These are phyloP conservation scores for Begonia loranthoides DNA, from an alignment of 306 rosid genomes.

Conservation along the genomic window DNA sequence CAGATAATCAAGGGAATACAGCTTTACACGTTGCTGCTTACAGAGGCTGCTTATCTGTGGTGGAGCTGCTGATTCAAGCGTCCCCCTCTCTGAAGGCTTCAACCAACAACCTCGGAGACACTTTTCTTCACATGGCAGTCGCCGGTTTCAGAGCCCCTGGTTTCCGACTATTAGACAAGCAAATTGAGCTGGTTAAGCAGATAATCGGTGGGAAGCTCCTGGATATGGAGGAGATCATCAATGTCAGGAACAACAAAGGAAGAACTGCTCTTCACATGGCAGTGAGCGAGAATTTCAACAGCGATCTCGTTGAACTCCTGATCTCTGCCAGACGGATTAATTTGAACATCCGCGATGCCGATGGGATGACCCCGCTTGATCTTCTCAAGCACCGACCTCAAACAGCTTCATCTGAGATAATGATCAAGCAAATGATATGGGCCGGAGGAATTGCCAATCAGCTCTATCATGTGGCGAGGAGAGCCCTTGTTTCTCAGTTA, in stretches of 20 bases:
- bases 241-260: constrained; percentile 63
- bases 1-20: constrained; percentile 67
- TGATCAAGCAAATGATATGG: constrained; percentile 55
- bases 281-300: constrained; percentile 38
- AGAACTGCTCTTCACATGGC: constrained; percentile 77
- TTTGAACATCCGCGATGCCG: constrained; percentile 42
- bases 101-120: constrained; percentile 60
- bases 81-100: constrained; percentile 36
- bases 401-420: constrained; percentile 51
- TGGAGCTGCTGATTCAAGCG: constrained; percentile 37
- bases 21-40: constrained; percentile 73
- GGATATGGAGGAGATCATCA: constrained; percentile 32
- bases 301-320: constrained; percentile 53
- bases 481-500: constrained; percentile 43
- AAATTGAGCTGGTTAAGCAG: constrained; percentile 47
- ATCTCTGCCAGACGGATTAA: constrained; percentile 51
- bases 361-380: constrained; percentile 79
- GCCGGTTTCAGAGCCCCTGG: constrained; percentile 85
- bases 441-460: constrained; percentile 59
- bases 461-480: constrained; percentile 31
- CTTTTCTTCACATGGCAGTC: constrained; percentile 78
- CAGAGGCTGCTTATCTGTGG: constrained; percentile 54
- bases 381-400: constrained; percentile 41
- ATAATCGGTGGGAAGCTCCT: constrained; percentile 27
- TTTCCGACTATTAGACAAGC: constrained; percentile 64